Conservation (phyloP, 2,329 filamentous ascomycete species). For the Ploettnerulaceae sp. region DNA sequence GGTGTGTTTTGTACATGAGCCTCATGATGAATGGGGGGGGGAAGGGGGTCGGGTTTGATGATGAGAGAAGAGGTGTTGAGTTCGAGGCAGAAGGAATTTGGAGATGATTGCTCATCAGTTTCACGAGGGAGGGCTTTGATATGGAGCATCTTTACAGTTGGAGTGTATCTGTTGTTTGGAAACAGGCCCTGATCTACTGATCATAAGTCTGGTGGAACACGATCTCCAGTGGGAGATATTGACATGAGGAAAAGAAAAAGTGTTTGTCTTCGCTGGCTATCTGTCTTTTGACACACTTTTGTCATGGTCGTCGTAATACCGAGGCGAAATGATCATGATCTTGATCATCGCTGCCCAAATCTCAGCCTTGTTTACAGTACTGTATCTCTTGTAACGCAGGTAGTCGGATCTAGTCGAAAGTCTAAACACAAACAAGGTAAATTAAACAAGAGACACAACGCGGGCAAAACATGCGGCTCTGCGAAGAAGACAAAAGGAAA, state of each 20-base stretch:
- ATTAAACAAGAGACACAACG: background rate
- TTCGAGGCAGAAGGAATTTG: too few relatives aligned
- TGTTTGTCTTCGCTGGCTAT: background rate
- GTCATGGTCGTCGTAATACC: background rate
- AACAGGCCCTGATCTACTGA: too few relatives aligned
- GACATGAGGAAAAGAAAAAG: background rate
- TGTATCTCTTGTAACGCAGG: background rate
- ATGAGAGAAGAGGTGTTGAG: too few relatives aligned
- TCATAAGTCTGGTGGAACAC: background rate
- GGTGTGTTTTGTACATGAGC: too few relatives aligned
- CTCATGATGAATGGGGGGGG: too few relatives aligned
- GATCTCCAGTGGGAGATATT: too few relatives aligned
- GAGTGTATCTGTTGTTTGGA: too few relatives aligned
- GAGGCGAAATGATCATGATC: background rate
- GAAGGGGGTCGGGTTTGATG: too few relatives aligned
- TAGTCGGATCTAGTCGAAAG: background rate
- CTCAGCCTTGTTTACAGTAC: background rate
- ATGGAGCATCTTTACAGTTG: too few relatives aligned
- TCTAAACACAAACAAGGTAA: background rate
- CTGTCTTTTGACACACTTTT: background rate
- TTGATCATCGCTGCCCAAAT: background rate
- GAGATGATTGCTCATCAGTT: too few relatives aligned
- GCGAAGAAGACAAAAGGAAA: background rate
- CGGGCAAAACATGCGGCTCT: conserved; percentile 4
- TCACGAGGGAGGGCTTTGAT: too few relatives aligned